Conservation (phyloP, 2,329 filamentous ascomycete species). For the Thelonectria rubi region DNA sequence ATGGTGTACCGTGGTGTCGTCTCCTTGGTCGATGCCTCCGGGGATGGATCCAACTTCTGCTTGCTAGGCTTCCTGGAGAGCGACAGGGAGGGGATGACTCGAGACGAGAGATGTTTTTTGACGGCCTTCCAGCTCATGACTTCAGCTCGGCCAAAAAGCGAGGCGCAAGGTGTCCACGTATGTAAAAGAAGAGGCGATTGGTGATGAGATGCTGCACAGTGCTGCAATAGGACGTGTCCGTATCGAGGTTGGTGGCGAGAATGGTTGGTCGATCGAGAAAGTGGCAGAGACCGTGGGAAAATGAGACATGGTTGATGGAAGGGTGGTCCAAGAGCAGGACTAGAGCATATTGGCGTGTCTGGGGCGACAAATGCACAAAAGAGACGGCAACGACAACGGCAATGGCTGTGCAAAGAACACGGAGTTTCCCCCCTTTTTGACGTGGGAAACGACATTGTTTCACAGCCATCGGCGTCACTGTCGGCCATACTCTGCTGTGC, state of each 20-base stretch:
- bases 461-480: conserved; percentile 49
- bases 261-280: conserved; percentile 10
- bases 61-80: conserved; percentile 43
- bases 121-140: conserved; percentile 52
- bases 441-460: conserved; percentile 42
- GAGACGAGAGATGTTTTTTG: conserved; percentile 48
- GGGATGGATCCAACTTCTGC: conserved; percentile 23
- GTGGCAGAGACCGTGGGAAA: conserved; percentile 15
- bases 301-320: conserved; percentile 21
- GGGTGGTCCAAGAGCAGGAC: conserved; percentile 1
- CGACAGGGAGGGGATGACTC: conserved; percentile 45
- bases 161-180: conserved; percentile 2
- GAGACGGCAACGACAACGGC: conserved; percentile 12
- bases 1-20: conserved; percentile 43
- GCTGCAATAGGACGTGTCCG: conserved; percentile 14
- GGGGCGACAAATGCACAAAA: conserved; percentile 9
- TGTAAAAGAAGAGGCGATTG: conserved; percentile 14
- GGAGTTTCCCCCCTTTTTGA: conserved; percentile 34
- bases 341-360: conserved; percentile 11
- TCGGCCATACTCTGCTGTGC: conserved; percentile 49
- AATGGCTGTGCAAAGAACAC: conserved; percentile 19
- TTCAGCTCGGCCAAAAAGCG: conserved; percentile 13
- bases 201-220: conserved; percentile 9
- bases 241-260: conserved; percentile 18
- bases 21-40: conserved; percentile 32